Evolutionary conservation across 768 basidiomycete genomes (phyloP).

Genomic region (Boletus eberwhitei): DNA sequence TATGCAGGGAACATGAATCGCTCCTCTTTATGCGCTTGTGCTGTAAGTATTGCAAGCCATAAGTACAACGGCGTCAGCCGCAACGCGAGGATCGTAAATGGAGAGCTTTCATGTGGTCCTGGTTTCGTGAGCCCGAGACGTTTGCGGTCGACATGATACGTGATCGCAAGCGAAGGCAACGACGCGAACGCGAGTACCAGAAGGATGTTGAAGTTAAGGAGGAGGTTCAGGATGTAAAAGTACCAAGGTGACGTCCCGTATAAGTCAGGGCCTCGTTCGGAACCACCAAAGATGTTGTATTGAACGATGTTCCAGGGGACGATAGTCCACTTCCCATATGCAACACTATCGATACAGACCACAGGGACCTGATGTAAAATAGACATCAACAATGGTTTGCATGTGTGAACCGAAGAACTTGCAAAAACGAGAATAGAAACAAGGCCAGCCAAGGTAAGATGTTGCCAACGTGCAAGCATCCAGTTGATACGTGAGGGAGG

Average conservation of each 20-base stretch:
- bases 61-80: conserved; percentile 87
- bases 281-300: conserved; percentile 88
- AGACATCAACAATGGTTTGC: background rate
- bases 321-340: conserved; percentile 74
- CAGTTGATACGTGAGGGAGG: conserved; percentile 45
- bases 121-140: conserved; percentile 60
- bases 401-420: conserved; percentile 20
- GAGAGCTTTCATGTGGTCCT: conserved; percentile 64
- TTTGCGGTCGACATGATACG: conserved; percentile 69
- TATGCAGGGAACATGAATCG: conserved; percentile 98
- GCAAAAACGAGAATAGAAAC: conserved; percentile 64
- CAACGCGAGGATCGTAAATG: conserved; percentile 71
- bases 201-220: conserved; percentile 92
- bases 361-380: conserved; percentile 71
- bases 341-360: conserved; percentile 75
- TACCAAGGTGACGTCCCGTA: conserved; percentile 89
- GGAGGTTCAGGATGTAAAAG: conserved; percentile 85
- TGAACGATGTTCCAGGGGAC: conserved; percentile 91
- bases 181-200: conserved; percentile 78
- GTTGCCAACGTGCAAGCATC: conserved; percentile 58
- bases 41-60: conserved; percentile 78
- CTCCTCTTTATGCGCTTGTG: conserved; percentile 95
- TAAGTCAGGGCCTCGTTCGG: conserved; percentile 80
- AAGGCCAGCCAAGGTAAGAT: conserved; percentile 51
- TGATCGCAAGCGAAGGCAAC: conserved; percentile 73